Percentiles rank a stretch among this genome's conserved stretches.
Conservation (phyloP, 2,329 filamentous ascomycete genomes). For the Cercospora zeina region DNA sequence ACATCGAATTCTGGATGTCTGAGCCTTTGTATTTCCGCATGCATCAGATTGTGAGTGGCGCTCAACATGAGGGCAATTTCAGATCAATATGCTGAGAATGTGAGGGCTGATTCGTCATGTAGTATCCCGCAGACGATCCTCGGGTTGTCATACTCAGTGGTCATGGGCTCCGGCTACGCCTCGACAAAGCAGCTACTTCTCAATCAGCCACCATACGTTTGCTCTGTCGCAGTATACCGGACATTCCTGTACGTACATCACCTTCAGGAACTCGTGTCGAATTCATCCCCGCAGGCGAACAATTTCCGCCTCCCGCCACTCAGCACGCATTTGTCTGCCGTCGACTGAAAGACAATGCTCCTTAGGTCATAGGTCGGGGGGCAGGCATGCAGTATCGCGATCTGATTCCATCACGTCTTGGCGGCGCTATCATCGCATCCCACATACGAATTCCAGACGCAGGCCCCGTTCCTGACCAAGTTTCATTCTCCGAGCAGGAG, state of each 20-base stretch:
- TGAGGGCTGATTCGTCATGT: not conserved
- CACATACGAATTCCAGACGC: slow-evolving; percentile 24
- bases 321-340: slow-evolving; percentile 18
- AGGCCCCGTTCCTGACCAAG: slow-evolving; percentile 21
- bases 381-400: slow-evolving; percentile 26
- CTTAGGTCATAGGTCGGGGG: slow-evolving; percentile 22
- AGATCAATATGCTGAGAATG: not conserved
- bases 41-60: slow-evolving; percentile 19
- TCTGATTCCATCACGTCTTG: slow-evolving; percentile 21
- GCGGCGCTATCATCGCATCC: slow-evolving; percentile 26
- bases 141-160: slow-evolving; percentile 19
- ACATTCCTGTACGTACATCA: slow-evolving; percentile 1
- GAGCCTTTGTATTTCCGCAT: slow-evolving; percentile 18
- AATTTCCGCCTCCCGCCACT: slow-evolving; percentile 12
- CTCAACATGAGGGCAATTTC: not conserved
- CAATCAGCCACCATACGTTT: slow-evolving; percentile 13
- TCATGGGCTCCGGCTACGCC: slow-evolving; percentile 17
- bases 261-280: slow-evolving; percentile 21
- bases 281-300: slow-evolving; percentile 12
- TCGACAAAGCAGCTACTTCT: slow-evolving; percentile 16
- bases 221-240: slow-evolving; percentile 5
- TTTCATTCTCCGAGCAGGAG: slow-evolving; percentile 23
- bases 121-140: slow-evolving; percentile 24
- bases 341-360: slow-evolving; percentile 17
- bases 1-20: slow-evolving; percentile 24